These are phyloP conservation scores for Cutaneotrichosporon curvatum DNA, from an alignment of 1,284 basidiomycete species.

Conservation along the genomic window DNA sequence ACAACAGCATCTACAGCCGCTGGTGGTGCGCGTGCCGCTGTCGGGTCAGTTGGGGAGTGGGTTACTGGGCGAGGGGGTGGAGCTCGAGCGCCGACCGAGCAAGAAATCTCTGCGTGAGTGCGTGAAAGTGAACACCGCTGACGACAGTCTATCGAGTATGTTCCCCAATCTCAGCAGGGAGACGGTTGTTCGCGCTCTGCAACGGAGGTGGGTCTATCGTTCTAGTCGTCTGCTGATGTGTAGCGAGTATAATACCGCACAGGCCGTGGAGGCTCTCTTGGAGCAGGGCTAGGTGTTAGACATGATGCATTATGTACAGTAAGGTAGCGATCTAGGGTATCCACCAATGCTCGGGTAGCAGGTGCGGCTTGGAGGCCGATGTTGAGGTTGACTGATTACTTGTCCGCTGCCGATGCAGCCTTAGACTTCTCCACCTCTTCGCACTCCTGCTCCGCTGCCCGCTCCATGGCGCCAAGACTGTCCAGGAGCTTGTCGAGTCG, in stretches of 20 bases:
- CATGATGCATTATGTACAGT: slow-evolving; percentile 7
- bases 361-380: background rate
- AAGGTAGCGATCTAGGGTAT: too few relatives aligned
- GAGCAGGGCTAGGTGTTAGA: slow-evolving; percentile 25
- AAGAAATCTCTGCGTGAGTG: slow-evolving; percentile 56
- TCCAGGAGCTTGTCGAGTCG: slow-evolving; percentile 40
- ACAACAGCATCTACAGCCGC: too few relatives aligned
- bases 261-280: slow-evolving; percentile 67
- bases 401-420: background rate
- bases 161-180: slow-evolving; percentile 72
- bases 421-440: background rate
- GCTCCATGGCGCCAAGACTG: slow-evolving; percentile 30
- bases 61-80: slow-evolving; percentile 59
- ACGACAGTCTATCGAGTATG: slow-evolving; percentile 60
- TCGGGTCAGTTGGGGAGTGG: slow-evolving; percentile 67
- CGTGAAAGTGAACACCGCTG: background rate
- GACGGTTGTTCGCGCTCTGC: slow-evolving; percentile 67
- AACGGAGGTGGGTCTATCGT: slow-evolving; percentile 59
- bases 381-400: background rate
- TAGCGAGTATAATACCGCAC: slow-evolving; percentile 64
- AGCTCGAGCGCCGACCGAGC: slow-evolving; percentile 60
- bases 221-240: slow-evolving; percentile 4
- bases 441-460: slow-evolving; percentile 40
- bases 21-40: slow-evolving; percentile 22
- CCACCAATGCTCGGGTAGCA: too few relatives aligned